Percentiles rank a stretch among this genome's conserved stretches.
Evolutionary conservation across 164 flowering plant genomes (phyloP).

Genomic region (Santalum album): DNA sequence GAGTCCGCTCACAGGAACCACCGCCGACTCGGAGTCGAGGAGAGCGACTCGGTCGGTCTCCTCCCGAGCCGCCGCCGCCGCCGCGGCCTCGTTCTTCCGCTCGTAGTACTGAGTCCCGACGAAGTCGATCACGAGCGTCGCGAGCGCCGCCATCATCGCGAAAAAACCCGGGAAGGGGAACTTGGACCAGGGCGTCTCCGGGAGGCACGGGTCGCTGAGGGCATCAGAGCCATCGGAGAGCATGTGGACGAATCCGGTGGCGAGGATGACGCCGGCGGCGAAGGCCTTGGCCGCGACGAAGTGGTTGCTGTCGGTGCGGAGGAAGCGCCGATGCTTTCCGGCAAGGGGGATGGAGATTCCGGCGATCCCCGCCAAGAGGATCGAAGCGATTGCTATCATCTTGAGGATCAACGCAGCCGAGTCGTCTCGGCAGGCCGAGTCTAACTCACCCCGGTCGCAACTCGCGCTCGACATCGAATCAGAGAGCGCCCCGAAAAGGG

Average conservation of each 20-base stretch:
- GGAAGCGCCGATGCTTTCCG: constrained; percentile 53
- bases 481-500: constrained; percentile 21
- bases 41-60: constrained; percentile 17
- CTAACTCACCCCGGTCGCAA: constrained; percentile 27
- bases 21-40: constrained; percentile 25
- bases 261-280: constrained; percentile 93
- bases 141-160: constrained; percentile 71
- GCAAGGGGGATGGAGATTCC: constrained; percentile 73
- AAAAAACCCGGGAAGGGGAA: constrained; percentile 83
- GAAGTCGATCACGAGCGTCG: constrained; percentile 66
- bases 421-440: constrained; percentile 52
- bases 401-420: constrained; percentile 48
- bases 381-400: constrained; percentile 56
- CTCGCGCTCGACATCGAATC: constrained; percentile 31
- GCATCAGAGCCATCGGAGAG: constrained; percentile 59
- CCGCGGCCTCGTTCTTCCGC: constrained; percentile 42
- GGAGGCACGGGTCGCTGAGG: constrained; percentile 59
- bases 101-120: constrained; percentile 81
- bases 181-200: constrained; percentile 56
- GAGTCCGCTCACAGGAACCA: constrained; percentile 13
- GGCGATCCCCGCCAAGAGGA: constrained; percentile 51
- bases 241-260: constrained; percentile 96
- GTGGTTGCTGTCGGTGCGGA: constrained; percentile 58
- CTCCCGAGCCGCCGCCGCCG: not conserved
- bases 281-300: constrained; percentile 83